phyloP scores from a whole-genome alignment of 306 rosid species.

The Inga oerstediana region DNA sequence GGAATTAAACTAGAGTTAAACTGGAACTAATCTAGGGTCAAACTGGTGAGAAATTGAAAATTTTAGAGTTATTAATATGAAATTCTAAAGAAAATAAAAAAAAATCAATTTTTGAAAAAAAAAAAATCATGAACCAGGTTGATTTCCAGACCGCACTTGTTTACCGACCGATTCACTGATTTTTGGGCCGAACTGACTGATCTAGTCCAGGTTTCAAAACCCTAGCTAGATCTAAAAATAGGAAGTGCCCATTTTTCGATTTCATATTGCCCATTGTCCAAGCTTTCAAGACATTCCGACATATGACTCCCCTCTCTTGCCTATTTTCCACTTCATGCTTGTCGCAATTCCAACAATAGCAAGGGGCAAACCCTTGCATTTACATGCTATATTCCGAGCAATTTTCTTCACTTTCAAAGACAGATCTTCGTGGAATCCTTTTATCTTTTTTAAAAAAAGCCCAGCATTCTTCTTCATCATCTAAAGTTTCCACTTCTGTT shows the following conservation, averaged over 20 bases:
- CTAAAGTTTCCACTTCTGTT: background rate
- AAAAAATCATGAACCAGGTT: too few relatives aligned
- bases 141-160: too few relatives aligned
- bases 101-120: too few relatives aligned
- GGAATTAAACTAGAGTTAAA: too few relatives aligned
- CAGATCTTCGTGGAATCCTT: background rate
- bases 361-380: background rate
- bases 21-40: too few relatives aligned
- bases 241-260: background rate
- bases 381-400: rapidly evolving
- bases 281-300: background rate
- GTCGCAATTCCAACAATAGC: background rate
- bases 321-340: background rate
- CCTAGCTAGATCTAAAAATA: too few relatives aligned
- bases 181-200: too few relatives aligned
- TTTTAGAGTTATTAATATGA: too few relatives aligned
- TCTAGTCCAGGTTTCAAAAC: too few relatives aligned
- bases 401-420: background rate
- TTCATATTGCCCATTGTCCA: background rate
- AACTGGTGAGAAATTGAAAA: too few relatives aligned
- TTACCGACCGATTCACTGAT: too few relatives aligned
- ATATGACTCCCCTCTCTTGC: background rate
- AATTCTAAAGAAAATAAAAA: too few relatives aligned
- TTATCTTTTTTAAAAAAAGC: background rate
- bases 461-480: rapidly evolving